Base-by-base conservation (phyloP, 192 early-diverging fungal species). In the Rhizophagus sp. region DNA sequence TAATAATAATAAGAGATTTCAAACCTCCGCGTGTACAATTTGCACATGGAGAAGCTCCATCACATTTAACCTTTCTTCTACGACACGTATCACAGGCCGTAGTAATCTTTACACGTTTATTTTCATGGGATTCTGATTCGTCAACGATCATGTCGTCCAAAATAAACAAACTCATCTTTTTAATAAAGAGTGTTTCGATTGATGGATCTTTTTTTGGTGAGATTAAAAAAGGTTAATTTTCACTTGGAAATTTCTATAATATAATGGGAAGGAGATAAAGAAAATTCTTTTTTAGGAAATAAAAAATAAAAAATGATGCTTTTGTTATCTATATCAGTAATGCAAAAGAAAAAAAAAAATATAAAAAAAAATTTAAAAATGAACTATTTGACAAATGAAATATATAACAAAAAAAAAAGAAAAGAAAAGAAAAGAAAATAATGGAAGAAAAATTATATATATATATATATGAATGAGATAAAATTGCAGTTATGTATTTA, bases 51-150 rank as follows among this genome's bases (percentile, higher is more conserved):
- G 85, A 83, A 57, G 80, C 81, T 5, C 85, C 85, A 65, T 86
- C 81, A 50, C 85, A 86, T 70, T 86, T 86, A 65, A 84, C 83
- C 41, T 86, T 86, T 62, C 82, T 84, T 62, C 83, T 84, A 5
- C 85, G 79, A 78, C 85, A 86, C 11, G 83, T 82, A 17, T 84
- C 76, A 73, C 85, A 86, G 1, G 85, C 85, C 24, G 82, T 86
- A 67, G 83, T 84, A 66, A 86, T 83, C 57, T 86, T 86, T 30
- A 86, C 83, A n/a, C 85, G 79, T 81, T 86, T 86, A 5, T 79
- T 77, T 27, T 77, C 75, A 39, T 69, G 64, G 19, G 47, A 57
- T n/a, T 79, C 77, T 1, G 77, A 69, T 57, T 79, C 77, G 66
- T 69, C 77, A 36, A 69, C 66, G 61, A 79, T 79, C 77, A 79